Evolutionary conservation across 345 rosid genomes (phyloP).

Genomic region (Erucastrum elatum): DNA sequence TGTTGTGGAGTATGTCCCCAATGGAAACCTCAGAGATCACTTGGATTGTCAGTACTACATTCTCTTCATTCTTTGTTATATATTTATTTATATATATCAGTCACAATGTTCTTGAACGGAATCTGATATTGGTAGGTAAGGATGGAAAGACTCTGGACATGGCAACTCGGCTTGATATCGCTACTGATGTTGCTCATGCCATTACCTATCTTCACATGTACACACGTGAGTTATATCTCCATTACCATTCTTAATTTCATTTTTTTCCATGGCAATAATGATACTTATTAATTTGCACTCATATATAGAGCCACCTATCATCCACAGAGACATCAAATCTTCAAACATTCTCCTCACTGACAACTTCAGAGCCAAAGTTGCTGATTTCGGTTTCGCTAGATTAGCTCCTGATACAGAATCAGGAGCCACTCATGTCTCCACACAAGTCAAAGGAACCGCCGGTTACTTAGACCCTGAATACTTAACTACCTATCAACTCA

Average conservation of each 20-base stretch:
- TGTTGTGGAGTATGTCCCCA: slow-evolving; percentile 76
- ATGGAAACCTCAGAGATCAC: slow-evolving; percentile 90
- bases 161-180: slow-evolving; percentile 70
- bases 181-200: slow-evolving; percentile 89
- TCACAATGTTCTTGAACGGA: slow-evolving; percentile 4
- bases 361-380: slow-evolving; percentile 84
- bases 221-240: slow-evolving; percentile 54
- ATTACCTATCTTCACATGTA: slow-evolving; percentile 96
- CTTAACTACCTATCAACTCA: slow-evolving; percentile 80
- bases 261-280: neutral
- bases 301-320: slow-evolving; percentile 79
- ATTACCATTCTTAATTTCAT: neutral
- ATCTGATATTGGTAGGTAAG: slow-evolving; percentile 45
- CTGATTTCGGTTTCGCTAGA: slow-evolving; percentile 93
- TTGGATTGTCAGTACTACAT: slow-evolving; percentile 65
- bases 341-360: slow-evolving; percentile 93
- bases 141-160: slow-evolving; percentile 62
- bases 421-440: slow-evolving; percentile 88
- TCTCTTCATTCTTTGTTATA: neutral
- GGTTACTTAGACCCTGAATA: slow-evolving; percentile 96
- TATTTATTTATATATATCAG: neutral
- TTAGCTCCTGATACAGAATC: slow-evolving; percentile 73
- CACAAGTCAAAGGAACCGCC: slow-evolving; percentile 98
- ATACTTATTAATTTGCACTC: neutral
- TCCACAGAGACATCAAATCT: slow-evolving; percentile 92